phyloP scores from a whole-genome alignment of 2,329 filamentous ascomycete genomes.

The Xylariaceae sp. region DNA sequence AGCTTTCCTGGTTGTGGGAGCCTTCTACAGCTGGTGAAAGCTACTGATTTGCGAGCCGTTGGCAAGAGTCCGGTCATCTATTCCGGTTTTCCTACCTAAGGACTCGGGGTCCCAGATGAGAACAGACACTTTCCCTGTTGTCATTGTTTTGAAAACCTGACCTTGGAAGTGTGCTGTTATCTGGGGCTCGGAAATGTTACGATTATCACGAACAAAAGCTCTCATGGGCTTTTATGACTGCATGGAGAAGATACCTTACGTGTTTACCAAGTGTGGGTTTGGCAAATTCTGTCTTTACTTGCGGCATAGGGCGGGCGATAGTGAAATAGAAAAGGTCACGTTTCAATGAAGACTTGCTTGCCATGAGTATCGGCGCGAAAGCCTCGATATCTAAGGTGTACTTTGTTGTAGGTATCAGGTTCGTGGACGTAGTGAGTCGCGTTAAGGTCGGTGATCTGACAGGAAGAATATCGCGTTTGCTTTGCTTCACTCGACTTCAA shows the following conservation, averaged over 20 bases:
- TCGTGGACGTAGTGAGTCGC: too few species aligned
- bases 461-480: too few species aligned
- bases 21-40: conserved; percentile 2
- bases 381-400: too few species aligned
- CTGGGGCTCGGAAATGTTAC: too few species aligned
- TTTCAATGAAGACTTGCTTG: not conserved
- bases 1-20: conserved; percentile 6
- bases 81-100: not conserved
- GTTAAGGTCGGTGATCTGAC: too few species aligned
- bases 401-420: too few species aligned
- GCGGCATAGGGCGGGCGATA: conserved; percentile 3
- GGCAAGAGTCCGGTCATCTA: not conserved
- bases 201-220: conserved; percentile 7
- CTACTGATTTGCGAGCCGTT: conserved; percentile 10
- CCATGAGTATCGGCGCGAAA: too few species aligned
- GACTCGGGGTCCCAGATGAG: conserved; percentile 22
- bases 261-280: not conserved
- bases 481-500: too few species aligned
- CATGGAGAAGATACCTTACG: conserved; percentile 7
- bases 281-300: conserved; percentile 2
- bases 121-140: conserved; percentile 6
- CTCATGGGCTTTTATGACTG: not conserved
- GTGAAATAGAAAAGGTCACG: not conserved
- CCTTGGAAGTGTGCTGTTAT: too few species aligned
- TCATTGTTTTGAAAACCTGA: not conserved